Conservation (phyloP, 352 stramenopile species). For the Globisporangium perplexum region DNA sequence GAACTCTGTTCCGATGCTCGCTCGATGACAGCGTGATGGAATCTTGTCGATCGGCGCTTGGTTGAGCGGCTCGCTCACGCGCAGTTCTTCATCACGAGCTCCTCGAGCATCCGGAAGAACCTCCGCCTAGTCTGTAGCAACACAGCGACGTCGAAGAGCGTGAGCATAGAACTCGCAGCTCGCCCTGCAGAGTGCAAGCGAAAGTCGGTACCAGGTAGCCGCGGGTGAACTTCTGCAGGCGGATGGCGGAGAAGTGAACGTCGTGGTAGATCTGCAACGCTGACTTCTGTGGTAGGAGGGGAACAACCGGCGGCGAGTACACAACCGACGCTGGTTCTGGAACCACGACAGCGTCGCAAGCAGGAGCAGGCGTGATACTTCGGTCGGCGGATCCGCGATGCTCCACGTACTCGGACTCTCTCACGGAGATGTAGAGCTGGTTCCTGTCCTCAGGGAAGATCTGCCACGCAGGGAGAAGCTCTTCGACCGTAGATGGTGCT, state of each 20-base stretch:
- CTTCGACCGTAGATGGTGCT: background rate
- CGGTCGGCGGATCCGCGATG: background rate
- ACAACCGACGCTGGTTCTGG: background rate
- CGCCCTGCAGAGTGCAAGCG: too few species aligned
- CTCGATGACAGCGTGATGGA: background rate
- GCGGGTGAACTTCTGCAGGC: slow-evolving; percentile 17
- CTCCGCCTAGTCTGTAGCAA: slow-evolving; percentile 20
- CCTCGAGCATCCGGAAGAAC: slow-evolving; percentile 36
- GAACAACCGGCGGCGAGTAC: background rate
- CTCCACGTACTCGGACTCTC: background rate
- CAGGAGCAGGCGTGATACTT: background rate
- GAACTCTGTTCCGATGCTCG: background rate
- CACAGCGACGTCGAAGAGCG: background rate
- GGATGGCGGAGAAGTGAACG: slow-evolving; percentile 12
- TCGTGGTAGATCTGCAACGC: slow-evolving; percentile 14
- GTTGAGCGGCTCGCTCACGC: background rate
- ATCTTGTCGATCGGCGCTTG: background rate
- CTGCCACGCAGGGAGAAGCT: slow-evolving; percentile 6
- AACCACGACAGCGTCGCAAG: background rate
- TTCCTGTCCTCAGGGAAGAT: slow-evolving; percentile 10
- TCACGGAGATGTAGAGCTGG: slow-evolving; percentile 9
- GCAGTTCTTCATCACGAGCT: slow-evolving; percentile 21
- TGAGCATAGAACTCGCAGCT: too few species aligned
- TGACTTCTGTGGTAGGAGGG: background rate
- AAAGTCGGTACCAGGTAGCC: slow-evolving; percentile 26